Percentiles rank a stretch among this genome's conserved stretches.
Evolutionary conservation across 2,329 filamentous ascomycete genomes (phyloP).

Genomic region (Colletotrichum eleusines): DNA sequence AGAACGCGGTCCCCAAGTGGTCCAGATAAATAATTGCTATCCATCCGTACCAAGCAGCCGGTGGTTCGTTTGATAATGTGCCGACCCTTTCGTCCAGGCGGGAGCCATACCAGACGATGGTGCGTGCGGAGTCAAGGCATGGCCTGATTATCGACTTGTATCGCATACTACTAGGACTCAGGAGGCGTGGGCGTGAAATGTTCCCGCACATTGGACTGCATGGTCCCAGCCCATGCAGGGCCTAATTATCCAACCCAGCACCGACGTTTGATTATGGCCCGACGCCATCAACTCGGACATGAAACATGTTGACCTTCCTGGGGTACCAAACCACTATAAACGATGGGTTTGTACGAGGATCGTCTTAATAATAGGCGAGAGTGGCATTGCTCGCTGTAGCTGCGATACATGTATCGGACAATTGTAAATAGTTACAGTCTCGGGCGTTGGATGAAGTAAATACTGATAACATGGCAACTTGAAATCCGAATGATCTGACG

Average conservation of each 20-base stretch:
- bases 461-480: not conserved
- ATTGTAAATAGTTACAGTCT: not conserved
- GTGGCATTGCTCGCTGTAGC: not conserved
- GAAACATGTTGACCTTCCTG: not conserved
- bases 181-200: not conserved
- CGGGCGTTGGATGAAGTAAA: not conserved
- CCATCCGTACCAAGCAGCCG: not conserved
- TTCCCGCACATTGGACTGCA: not conserved
- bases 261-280: not conserved
- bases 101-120: not conserved
- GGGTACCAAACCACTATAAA: no score
- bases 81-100: not conserved
- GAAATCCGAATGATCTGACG: not conserved
- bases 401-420: not conserved
- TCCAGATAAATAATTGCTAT: no score
- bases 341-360: not conserved
- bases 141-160: not conserved
- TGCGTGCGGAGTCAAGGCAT: not conserved
- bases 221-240: not conserved
- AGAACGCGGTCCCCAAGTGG: not conserved
- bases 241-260: not conserved
- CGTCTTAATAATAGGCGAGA: not conserved
- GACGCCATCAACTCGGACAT: not conserved
- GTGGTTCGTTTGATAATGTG: not conserved
- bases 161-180: no score